Evolutionary conservation across 176 grass and related monocot genomes (phyloP).

Genomic region (Eleusine coracana): DNA sequence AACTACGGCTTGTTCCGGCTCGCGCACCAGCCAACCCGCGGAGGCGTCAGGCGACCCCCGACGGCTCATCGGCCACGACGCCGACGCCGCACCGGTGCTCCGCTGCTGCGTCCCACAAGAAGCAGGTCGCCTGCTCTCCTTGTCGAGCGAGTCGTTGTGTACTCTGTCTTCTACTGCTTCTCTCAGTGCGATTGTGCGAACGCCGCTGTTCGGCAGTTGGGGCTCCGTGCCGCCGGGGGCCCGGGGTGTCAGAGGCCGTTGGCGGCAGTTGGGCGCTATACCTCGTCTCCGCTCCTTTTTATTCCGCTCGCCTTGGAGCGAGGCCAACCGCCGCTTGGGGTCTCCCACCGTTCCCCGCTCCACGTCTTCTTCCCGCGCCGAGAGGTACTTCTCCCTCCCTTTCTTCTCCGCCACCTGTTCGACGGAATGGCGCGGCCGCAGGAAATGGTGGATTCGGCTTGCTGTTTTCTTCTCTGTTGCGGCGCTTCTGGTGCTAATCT

Average conservation of each 20-base stretch:
- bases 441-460: neutral
- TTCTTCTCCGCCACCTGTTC: slow-evolving; percentile 35
- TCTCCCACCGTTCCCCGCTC: neutral
- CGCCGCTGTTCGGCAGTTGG: neutral
- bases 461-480: neutral
- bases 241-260: slow-evolving; percentile 36
- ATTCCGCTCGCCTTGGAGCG: slow-evolving; percentile 1
- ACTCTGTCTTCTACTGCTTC: neutral
- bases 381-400: slow-evolving; percentile 20
- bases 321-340: slow-evolving; percentile 31
- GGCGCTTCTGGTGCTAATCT: neutral
- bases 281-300: slow-evolving; percentile 6
- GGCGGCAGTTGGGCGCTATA: slow-evolving; percentile 39
- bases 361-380: slow-evolving; percentile 13
- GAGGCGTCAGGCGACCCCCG: slow-evolving; percentile 3
- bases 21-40: neutral
- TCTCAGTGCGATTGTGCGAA: neutral
- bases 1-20: neutral
- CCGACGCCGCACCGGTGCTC: slow-evolving; percentile 42
- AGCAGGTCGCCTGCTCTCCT: neutral
- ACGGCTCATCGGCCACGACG: slow-evolving; percentile 46
- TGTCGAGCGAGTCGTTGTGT: neutral
- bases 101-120: neutral
- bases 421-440: slow-evolving; percentile 22
- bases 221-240: slow-evolving; percentile 1